A percentile compares a stretch with the other conserved stretches of the same genome.
phyloP scores from a whole-genome alignment of 345 rosid genomes.

The Euphorbia peplus region DNA sequence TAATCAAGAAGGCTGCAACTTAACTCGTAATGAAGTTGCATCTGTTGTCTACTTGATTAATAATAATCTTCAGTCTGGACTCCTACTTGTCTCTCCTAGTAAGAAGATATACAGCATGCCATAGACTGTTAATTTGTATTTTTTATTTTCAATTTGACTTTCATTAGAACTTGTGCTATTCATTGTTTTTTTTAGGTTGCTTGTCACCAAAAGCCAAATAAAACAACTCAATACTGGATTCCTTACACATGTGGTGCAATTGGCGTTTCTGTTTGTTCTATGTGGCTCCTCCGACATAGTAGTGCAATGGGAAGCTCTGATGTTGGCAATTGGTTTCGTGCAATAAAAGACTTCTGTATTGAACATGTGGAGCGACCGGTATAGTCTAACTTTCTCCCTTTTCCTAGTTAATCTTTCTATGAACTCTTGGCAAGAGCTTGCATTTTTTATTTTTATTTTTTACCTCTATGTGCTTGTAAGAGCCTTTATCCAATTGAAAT shows the following conservation, averaged over 20 bases:
- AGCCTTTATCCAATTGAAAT: not conserved
- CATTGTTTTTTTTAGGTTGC: too few relatives aligned
- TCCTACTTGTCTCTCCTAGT: conserved; percentile 62
- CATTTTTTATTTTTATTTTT: too few relatives aligned
- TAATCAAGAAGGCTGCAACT: conserved; percentile 61
- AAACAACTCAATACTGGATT: conserved; percentile 65
- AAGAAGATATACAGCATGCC: conserved; percentile 31
- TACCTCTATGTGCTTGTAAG: not conserved
- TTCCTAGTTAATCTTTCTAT: not conserved
- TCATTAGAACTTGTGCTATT: too few relatives aligned
- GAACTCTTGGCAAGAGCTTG: not conserved
- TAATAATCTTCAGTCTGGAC: conserved; percentile 61
- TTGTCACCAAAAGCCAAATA: conserved; percentile 72
- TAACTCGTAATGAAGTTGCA: conserved; percentile 66
- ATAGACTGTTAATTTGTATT: not conserved
- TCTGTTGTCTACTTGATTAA: conserved; percentile 61
- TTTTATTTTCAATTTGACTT: too few relatives aligned
- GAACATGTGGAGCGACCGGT: conserved; percentile 98
- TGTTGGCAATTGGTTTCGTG: conserved; percentile 80
- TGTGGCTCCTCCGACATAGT: conserved; percentile 88
- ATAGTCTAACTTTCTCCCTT: conserved; percentile 22
- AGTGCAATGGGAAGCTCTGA: conserved; percentile 88
- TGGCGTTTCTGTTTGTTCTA: conserved; percentile 67
- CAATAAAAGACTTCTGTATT: conserved; percentile 70
- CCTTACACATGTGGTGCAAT: conserved; percentile 75